Base-by-base conservation (phyloP, 306 rosid species). In the Rubus parviflorus region DNA sequence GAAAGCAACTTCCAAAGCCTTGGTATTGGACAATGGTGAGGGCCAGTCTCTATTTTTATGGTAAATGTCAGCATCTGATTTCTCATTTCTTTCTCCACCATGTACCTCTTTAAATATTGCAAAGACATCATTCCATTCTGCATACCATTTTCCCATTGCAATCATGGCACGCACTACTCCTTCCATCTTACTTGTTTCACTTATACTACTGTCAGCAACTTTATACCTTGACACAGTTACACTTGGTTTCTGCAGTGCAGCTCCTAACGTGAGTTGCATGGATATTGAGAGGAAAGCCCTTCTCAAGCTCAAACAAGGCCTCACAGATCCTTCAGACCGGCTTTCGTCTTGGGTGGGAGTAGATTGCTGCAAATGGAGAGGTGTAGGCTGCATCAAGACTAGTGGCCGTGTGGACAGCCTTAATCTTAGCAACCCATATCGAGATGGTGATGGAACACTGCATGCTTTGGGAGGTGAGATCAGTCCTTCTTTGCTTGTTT, bases 391-490 rank as follows among this genome's bases (percentile, higher is more conserved):
- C 68, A 52, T 72, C 74, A 51, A 72, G 57, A 14, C 49, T 12
- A 72, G 77, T 2, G 77, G 82, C 4, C 68, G 17, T 1, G 73
- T 79, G 23, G 20, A 7, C 58, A 9, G 22, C 58, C 73, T 79
- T 15, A 13, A 79, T 38, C 82, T 79, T 53, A 25, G 41, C 68
- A 72, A 63, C 22, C 41, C 43, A 10, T 16, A 11, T 49, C 1
- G 43, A 38, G 56, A 6, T 23, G 45, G n/a, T 7, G 68, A 8
- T 17, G 72, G 15, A 79, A 20, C 73, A 40, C 14, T 3, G 57
- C 54, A 51, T 25, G 65, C 48, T 17, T 52, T 79, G 16, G 71
- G 82, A 0, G 82, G 77, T 72, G 77, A 52, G 82, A 72, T 79
- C 77, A 42, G 25, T 53, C 60, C 77, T 12, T 62, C 82, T 63